These are phyloP conservation scores for Amanita rubescens DNA, from an alignment of 768 basidiomycete species.

Conservation along the genomic window DNA sequence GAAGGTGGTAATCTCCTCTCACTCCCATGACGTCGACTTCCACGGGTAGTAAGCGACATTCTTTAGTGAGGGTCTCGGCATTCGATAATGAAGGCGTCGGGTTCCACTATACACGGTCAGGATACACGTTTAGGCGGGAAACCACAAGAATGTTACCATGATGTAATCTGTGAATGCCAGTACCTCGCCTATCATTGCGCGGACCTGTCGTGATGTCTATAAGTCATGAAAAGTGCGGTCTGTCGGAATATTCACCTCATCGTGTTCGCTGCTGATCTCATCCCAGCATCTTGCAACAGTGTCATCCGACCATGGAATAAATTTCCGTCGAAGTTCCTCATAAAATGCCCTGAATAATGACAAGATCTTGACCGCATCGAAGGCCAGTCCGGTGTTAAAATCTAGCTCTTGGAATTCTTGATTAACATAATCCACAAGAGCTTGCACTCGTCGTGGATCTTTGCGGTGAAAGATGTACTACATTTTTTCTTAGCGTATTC, in stretches of 20 bases:
- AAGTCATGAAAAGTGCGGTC: not conserved
- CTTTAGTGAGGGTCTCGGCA: conserved; percentile 56
- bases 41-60: conserved; percentile 47
- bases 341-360: conserved; percentile 65
- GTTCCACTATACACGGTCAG: conserved; percentile 39
- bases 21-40: conserved; percentile 73
- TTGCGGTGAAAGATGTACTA: conserved; percentile 73
- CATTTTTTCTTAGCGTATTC: conserved; percentile 3
- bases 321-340: conserved; percentile 74
- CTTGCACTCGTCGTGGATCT: conserved; percentile 79
- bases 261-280: conserved; percentile 70
- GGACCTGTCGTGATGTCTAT: conserved; percentile 38
- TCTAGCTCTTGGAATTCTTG: conserved; percentile 59
- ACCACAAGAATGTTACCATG: conserved; percentile 33
- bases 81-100: conserved; percentile 56
- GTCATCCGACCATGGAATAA: conserved; percentile 68
- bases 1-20: conserved; percentile 53
- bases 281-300: conserved; percentile 62
- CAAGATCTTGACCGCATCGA: conserved; percentile 67
- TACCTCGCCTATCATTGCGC: conserved; percentile 69
- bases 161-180: conserved; percentile 67
- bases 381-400: conserved; percentile 76
- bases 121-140: not conserved
- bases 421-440: conserved; percentile 68
- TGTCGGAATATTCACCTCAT: conserved; percentile 44